phyloP scores from a whole-genome alignment of 2,329 filamentous ascomycete genomes.

The Fusarium papillatum region DNA sequence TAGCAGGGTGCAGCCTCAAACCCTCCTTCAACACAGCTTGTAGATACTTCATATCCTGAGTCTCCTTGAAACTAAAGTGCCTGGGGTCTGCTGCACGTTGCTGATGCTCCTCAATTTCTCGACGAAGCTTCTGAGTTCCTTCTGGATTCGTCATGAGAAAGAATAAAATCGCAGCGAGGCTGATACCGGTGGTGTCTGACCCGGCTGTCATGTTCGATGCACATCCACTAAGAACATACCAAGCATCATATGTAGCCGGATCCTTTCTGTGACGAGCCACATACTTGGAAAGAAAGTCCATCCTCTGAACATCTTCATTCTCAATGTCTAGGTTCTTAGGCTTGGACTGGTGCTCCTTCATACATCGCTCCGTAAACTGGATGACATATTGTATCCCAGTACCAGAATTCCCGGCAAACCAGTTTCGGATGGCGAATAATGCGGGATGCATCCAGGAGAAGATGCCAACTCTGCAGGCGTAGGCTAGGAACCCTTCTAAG shows the following conservation, averaged over 20 bases:
- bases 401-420: background rate
- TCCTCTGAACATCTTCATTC: background rate
- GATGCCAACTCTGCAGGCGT: background rate
- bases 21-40: conserved; percentile 22
- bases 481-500: background rate
- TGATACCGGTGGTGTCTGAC: conserved; percentile 25
- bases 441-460: background rate
- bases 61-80: conserved; percentile 18
- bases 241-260: background rate
- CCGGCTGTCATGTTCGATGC: conserved; percentile 25
- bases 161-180: conserved; percentile 23
- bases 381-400: background rate
- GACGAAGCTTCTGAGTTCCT: background rate
- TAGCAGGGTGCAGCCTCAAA: conserved; percentile 10
- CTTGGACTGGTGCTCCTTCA: conserved; percentile 1
- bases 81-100: background rate
- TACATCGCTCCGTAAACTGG: background rate
- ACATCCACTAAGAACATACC: conserved; percentile 19
- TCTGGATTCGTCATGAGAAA: conserved; percentile 15
- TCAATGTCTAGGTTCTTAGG: background rate
- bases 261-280: background rate
- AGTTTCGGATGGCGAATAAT: background rate
- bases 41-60: conserved; percentile 21
- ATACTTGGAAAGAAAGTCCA: conserved; percentile 2
- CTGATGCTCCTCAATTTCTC: background rate